Percentiles rank a stretch among this genome's conserved stretches.
phyloP scores from a whole-genome alignment of 2,329 filamentous ascomycete genomes.

The Verticillium klebahnii region DNA sequence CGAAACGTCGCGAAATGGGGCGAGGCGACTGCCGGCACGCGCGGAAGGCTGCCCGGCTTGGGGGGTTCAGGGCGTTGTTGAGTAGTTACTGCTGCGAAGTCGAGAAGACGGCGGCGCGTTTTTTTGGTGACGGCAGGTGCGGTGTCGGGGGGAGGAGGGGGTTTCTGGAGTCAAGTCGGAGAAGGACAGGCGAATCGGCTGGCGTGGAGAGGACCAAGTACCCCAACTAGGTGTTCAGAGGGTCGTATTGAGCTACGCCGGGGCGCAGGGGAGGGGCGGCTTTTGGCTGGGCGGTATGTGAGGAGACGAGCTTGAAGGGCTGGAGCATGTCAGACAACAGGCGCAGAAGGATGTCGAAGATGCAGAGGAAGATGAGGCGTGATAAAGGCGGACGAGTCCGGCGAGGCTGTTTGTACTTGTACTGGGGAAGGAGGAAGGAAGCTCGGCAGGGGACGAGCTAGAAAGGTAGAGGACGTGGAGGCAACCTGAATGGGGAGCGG shows the following conservation, averaged over 20 bases:
- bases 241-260: neutral
- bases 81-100: neutral
- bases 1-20: neutral
- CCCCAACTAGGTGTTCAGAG: neutral
- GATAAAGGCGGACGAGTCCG: neutral
- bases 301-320: neutral
- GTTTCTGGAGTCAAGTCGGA: neutral
- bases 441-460: neutral
- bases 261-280: neutral
- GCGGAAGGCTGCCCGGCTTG: neutral
- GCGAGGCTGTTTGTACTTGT: neutral
- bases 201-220: neutral
- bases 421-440: neutral
- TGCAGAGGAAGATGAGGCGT: neutral
- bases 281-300: neutral
- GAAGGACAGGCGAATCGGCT: neutral
- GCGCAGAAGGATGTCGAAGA: neutral
- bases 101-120: neutral
- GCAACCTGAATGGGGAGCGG: neutral
- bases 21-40: neutral
- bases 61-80: neutral
- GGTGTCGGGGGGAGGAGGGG: neutral
- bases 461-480: neutral
- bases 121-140: neutral
- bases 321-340: neutral